phyloP scores from a whole-genome alignment of 2,329 filamentous ascomycete genomes.

The Paecilomyces sp. region DNA sequence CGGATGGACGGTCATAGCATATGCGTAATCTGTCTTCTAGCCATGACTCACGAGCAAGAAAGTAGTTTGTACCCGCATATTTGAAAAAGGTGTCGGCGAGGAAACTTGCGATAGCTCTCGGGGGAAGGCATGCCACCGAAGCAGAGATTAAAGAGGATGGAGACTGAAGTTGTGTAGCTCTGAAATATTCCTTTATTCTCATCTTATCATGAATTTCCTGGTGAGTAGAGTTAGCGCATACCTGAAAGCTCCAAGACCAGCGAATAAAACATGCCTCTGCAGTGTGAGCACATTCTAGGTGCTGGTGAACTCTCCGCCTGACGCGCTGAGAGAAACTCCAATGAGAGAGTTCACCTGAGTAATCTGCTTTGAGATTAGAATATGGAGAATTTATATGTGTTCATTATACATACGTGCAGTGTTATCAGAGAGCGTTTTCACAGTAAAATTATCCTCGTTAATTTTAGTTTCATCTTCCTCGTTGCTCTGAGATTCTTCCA shows the following conservation, averaged over 20 bases:
- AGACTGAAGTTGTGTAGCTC: conserved; percentile 34
- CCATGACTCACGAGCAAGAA: conserved; percentile 37
- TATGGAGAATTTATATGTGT: background rate
- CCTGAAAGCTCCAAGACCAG: background rate
- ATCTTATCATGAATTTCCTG: conserved; percentile 29
- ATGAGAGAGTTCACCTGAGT: conserved; percentile 40
- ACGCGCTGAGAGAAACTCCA: conserved; percentile 39
- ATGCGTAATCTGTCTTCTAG: conserved; percentile 30
- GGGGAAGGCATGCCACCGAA: conserved; percentile 34
- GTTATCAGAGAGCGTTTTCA: conserved; percentile 32
- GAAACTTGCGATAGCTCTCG: conserved; percentile 37
- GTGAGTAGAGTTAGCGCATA: conserved; percentile 3
- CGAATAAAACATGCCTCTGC: conserved; percentile 21
- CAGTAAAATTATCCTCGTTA: conserved; percentile 34
- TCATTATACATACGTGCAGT: conserved; percentile 25
- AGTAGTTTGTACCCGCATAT: conserved; percentile 37
- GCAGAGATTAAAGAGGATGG: conserved; percentile 28
- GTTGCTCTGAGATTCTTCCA: conserved; percentile 21
- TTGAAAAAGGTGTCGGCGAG: conserved; percentile 39
- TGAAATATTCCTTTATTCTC: conserved; percentile 36
- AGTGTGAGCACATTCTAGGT: conserved; percentile 29
- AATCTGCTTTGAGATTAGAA: conserved; percentile 15
- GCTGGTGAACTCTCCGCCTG: conserved; percentile 34
- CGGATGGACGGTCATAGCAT: conserved; percentile 29
- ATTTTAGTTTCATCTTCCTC: conserved; percentile 34